Percentiles rank a stretch among this genome's conserved stretches.
These are phyloP conservation scores for Salix purpurea DNA, from an alignment of 345 rosid species.

Conservation along the genomic window DNA sequence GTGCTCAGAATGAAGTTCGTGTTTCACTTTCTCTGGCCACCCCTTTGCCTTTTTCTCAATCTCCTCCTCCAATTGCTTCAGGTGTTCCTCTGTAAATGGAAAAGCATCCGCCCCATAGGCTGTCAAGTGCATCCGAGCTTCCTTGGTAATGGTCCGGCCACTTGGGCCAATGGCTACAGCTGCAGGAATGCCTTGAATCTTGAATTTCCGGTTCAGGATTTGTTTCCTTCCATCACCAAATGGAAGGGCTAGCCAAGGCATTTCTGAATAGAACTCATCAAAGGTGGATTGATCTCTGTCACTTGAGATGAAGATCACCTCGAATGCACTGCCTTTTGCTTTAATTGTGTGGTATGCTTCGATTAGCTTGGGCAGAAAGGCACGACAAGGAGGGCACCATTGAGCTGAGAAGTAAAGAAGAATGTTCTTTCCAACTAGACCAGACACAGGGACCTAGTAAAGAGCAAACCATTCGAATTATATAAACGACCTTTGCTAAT, in stretches of 20 bases:
- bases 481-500: too few species aligned
- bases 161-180: constrained; percentile 46
- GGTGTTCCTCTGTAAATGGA: constrained; percentile 57
- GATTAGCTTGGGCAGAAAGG: constrained; percentile 55
- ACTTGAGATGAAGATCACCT: constrained; percentile 55
- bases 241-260: constrained; percentile 78
- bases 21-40: constrained; percentile 16
- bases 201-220: constrained; percentile 41
- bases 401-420: constrained; percentile 72
- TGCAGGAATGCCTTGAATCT: constrained; percentile 53
- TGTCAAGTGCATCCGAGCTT: constrained; percentile 36
- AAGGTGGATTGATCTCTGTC: constrained; percentile 52
- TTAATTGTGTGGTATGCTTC: constrained; percentile 56
- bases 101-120: constrained; percentile 54
- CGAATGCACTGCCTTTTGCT: constrained; percentile 43
- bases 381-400: constrained; percentile 63
- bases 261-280: constrained; percentile 43
- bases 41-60: background rate
- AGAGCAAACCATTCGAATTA: background rate
- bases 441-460: constrained; percentile 46
- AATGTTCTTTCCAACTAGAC: constrained; percentile 59
- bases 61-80: constrained; percentile 43
- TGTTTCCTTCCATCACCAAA: constrained; percentile 54
- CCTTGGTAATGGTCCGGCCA: constrained; percentile 45
- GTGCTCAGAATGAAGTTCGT: constrained; percentile 9